These are phyloP conservation scores for Globisporangium canariense DNA, from an alignment of 352 stramenopile genomes.

Conservation along the genomic window DNA sequence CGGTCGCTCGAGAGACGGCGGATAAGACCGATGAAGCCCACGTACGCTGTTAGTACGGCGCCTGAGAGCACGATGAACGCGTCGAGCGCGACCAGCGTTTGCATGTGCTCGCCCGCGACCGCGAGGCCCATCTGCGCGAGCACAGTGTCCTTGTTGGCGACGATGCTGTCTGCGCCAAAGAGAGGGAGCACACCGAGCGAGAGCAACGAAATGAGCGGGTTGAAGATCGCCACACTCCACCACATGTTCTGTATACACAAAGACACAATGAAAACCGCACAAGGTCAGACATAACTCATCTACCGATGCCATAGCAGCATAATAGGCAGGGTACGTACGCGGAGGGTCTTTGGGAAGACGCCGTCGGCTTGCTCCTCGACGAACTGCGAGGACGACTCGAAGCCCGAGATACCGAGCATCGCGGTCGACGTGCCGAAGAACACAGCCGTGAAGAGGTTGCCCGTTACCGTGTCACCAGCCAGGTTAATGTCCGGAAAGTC, in stretches of 20 bases:
- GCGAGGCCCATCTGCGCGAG: slow-evolving; percentile 89
- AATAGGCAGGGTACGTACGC: slow-evolving; percentile 27
- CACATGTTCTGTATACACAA: slow-evolving; percentile 85
- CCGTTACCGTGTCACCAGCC: slow-evolving; percentile 68
- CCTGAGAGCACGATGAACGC: slow-evolving; percentile 94
- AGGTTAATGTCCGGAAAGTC: slow-evolving; percentile 89
- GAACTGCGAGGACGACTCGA: slow-evolving; percentile 94
- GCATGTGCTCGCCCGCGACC: slow-evolving; percentile 70
- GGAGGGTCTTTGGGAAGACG: slow-evolving; percentile 93
- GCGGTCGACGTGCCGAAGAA: slow-evolving; percentile 91
- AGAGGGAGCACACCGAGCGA: slow-evolving; percentile 89
- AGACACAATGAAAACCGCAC: slow-evolving; percentile 4
- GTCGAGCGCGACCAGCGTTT: slow-evolving; percentile 83
- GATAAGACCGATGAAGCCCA: slow-evolving; percentile 91
- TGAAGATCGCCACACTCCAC: slow-evolving; percentile 93
- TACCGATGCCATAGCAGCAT: neutral
- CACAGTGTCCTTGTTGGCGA: slow-evolving; percentile 86
- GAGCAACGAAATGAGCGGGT: slow-evolving; percentile 91
- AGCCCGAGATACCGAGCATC: slow-evolving; percentile 95
- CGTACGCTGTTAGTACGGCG: slow-evolving; percentile 92
- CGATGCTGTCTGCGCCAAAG: slow-evolving; percentile 62
- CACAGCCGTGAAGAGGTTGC: slow-evolving; percentile 81
- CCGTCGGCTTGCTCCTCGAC: slow-evolving; percentile 93
- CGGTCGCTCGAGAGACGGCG: slow-evolving; percentile 90
- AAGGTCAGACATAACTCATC: slow-evolving; percentile 1